Conservation (phyloP, 2,329 filamentous ascomycete genomes). For the Pseudogymnoascus sp. region DNA sequence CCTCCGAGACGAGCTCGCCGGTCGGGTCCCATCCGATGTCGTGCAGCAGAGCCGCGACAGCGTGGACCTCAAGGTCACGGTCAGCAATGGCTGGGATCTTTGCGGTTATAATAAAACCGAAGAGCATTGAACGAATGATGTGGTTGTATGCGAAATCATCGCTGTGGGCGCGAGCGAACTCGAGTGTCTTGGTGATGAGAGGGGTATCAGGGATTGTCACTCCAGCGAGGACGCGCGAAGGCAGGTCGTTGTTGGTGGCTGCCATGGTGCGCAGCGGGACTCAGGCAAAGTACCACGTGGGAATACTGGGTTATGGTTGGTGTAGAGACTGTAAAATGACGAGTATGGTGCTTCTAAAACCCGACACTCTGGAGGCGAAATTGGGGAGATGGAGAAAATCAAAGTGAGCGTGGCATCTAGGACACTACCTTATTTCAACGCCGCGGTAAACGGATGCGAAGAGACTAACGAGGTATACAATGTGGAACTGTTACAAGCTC, state of each 20-base stretch:
- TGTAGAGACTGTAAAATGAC: background rate
- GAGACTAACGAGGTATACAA: background rate
- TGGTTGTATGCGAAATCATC: constrained; percentile 33
- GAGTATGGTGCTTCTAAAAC: background rate
- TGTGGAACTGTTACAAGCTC: background rate
- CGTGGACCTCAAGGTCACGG: constrained; percentile 33
- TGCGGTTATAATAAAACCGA: constrained; percentile 30
- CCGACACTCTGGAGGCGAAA: background rate
- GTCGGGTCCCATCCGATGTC: constrained; percentile 37
- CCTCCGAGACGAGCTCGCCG: constrained; percentile 31
- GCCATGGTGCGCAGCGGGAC: background rate
- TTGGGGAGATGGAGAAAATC: background rate
- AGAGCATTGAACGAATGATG: constrained; percentile 31
- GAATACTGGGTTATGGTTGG: background rate
- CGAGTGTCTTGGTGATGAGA: constrained; percentile 30
- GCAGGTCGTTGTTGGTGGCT: background rate
- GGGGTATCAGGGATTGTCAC: constrained; percentile 31
- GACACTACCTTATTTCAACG: background rate
- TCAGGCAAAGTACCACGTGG: background rate
- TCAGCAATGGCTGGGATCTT: constrained; percentile 22
- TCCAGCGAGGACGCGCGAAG: constrained; percentile 24
- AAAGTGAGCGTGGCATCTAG: background rate
- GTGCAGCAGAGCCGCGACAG: constrained; percentile 35
- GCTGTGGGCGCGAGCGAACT: constrained; percentile 26
- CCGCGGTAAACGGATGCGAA: background rate